Percentiles rank a stretch among this genome's conserved stretches.
phyloP scores from a whole-genome alignment of 345 rosid genomes.

The Arabidopsis thaliana region TAIR10.1 NC_003076.8:21278501-21279000 shows the following conservation, averaged over 20 bases:
- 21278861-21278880: conserved; percentile 84
- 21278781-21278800: conserved; percentile 62
- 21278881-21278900: conserved; percentile 78
- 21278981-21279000: conserved; percentile 60
- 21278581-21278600: conserved; percentile 46
- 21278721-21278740: conserved; percentile 3
- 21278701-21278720: neutral
- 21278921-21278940: conserved; percentile 62
- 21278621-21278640: conserved; percentile 6
- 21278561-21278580: conserved; percentile 91
- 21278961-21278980: conserved; percentile 62
- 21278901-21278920: conserved; percentile 75
- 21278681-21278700: conserved; percentile 1
- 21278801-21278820: conserved; percentile 95
- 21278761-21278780: neutral
- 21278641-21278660: neutral
- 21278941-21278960: conserved; percentile 57
- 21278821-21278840: conserved; percentile 81
- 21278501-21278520: conserved; percentile 77
- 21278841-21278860: conserved; percentile 86
- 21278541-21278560: conserved; percentile 82
- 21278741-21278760: neutral
- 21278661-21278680: neutral
- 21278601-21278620: neutral
- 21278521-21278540: conserved; percentile 69